These are phyloP conservation scores for Immersiporthe knoxdaviesiana DNA, from an alignment of 2,329 filamentous ascomycete species.

Conservation along the genomic window DNA sequence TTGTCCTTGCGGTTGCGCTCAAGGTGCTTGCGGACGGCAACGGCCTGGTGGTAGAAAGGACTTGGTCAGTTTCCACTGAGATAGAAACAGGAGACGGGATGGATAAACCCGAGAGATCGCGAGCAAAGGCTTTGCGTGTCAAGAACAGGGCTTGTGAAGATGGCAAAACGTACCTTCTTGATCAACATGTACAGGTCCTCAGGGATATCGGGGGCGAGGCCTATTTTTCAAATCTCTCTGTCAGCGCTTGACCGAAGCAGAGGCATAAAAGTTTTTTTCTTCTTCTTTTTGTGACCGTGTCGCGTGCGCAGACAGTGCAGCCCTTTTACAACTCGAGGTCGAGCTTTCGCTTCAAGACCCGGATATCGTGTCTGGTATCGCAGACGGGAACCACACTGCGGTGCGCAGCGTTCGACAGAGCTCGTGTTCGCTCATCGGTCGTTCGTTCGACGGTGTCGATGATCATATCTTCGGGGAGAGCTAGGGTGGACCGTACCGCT, in stretches of 20 bases:
- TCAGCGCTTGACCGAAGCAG: conserved; percentile 90
- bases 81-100: neutral
- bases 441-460: neutral
- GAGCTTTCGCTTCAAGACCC: conserved; percentile 33
- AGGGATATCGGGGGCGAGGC: conserved; percentile 96
- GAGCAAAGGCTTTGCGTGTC: neutral
- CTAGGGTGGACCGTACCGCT: conserved; percentile 67
- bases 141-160: conserved; percentile 23
- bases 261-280: conserved; percentile 59
- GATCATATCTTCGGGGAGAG: neutral
- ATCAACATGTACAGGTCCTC: conserved; percentile 99
- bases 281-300: conserved; percentile 28
- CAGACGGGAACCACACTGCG: conserved; percentile 19
- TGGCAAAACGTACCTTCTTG: conserved; percentile 80
- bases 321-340: conserved; percentile 24
- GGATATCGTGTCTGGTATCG: conserved; percentile 31
- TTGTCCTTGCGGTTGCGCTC: conserved; percentile 99
- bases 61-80: neutral
- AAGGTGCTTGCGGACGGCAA: conserved; percentile 99
- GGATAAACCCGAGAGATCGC: too few relatives aligned
- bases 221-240: conserved; percentile 83
- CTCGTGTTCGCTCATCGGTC: conserved; percentile 1
- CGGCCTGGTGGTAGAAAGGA: conserved; percentile 62
- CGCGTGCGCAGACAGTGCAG: neutral
- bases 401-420: conserved; percentile 5